Evolutionary conservation across 2,329 filamentous ascomycete genomes (phyloP).

Genomic region (Colletotrichum incanum): DNA sequence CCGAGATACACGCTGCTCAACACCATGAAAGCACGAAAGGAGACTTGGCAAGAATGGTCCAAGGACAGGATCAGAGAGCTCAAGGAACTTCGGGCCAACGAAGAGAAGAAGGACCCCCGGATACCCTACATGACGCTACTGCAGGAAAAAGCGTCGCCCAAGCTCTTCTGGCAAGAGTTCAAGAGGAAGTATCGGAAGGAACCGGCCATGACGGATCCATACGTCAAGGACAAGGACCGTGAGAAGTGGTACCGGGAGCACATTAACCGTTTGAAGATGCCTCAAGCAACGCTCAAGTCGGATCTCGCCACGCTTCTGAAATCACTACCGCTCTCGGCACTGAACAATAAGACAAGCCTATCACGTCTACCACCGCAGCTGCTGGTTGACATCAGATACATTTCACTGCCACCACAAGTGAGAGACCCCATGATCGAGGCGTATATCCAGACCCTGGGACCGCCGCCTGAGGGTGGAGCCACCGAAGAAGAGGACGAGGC

Average conservation of each 20-base stretch:
- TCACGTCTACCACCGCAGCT: constrained; percentile 74
- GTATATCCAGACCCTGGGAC: constrained; percentile 75
- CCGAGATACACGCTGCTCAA: constrained; percentile 86
- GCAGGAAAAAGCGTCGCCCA: constrained; percentile 85
- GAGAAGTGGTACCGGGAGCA: constrained; percentile 87
- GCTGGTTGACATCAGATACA: constrained; percentile 78
- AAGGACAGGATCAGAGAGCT: constrained; percentile 81
- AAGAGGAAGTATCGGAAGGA: constrained; percentile 91
- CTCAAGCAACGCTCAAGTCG: constrained; percentile 76
- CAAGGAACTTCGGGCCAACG: constrained; percentile 79
- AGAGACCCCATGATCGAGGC: constrained; percentile 77
- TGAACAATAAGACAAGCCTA: constrained; percentile 73
- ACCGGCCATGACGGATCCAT: constrained; percentile 81
- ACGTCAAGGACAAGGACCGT: constrained; percentile 81
- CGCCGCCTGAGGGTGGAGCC: constrained; percentile 61
- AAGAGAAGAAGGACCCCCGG: constrained; percentile 86
- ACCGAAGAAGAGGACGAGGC: constrained; percentile 67
- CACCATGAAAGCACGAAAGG: constrained; percentile 85
- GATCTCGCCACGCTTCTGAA: constrained; percentile 79
- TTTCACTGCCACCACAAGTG: constrained; percentile 73
- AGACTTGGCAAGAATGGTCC: constrained; percentile 89
- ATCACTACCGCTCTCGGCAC: constrained; percentile 68
- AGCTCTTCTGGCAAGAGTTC: constrained; percentile 98
- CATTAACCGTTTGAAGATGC: constrained; percentile 76
- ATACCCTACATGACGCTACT: constrained; percentile 88